phyloP scores from a whole-genome alignment of 345 rosid genomes.

The Gossypium bickii region DNA sequence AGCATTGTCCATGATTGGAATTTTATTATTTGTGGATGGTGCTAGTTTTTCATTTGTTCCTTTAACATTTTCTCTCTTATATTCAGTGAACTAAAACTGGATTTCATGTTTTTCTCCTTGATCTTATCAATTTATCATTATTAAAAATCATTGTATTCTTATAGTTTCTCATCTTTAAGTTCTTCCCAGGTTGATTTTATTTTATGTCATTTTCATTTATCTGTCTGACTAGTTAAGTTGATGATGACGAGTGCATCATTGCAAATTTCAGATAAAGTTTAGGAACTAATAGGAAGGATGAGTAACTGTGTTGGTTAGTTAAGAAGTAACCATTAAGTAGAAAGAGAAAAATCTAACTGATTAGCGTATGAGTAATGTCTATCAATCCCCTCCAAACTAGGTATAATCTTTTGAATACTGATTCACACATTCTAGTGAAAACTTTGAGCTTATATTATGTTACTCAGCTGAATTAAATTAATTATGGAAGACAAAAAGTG shows the following conservation, averaged over 20 bases:
- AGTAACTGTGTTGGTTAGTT: neutral
- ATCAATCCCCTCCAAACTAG: conserved; percentile 2
- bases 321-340: neutral
- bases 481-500: neutral
- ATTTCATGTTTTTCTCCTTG: neutral
- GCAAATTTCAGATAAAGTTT: neutral
- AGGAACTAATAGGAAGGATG: conserved; percentile 3
- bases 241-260: neutral
- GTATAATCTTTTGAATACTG: neutral
- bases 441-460: neutral
- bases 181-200: neutral
- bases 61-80: neutral
- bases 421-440: neutral
- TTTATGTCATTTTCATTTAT: neutral
- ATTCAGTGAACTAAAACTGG: neutral
- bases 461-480: conserved; percentile 6
- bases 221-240: neutral
- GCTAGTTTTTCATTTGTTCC: neutral
- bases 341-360: neutral
- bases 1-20: neutral
- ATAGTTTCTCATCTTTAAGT: neutral
- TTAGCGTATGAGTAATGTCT: neutral
- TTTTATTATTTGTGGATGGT: conserved; percentile 6
- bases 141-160: neutral
- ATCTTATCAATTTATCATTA: neutral